Conservation (phyloP, 2,329 filamentous ascomycete genomes). For the Diaporthe amygdali region DNA sequence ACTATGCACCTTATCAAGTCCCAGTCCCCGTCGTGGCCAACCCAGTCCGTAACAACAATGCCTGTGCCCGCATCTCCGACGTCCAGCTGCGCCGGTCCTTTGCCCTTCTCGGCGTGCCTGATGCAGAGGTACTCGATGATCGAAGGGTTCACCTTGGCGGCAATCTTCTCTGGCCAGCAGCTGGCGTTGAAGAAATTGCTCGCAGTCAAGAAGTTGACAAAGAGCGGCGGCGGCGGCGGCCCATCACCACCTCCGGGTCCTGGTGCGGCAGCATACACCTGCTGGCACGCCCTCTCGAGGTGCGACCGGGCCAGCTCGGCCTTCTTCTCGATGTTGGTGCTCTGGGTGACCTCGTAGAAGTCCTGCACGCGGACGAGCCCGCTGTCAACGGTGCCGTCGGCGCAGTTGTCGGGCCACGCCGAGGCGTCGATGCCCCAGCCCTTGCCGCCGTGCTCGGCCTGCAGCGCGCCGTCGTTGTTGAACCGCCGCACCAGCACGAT, state of each 20-base stretch:
- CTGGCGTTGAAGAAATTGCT: conserved; percentile 93
- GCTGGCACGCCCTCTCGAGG: conserved; percentile 72
- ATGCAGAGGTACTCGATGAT: conserved; percentile 67
- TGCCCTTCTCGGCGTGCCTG: conserved; percentile 57
- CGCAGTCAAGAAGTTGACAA: conserved; percentile 87
- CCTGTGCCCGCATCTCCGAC: conserved; percentile 80
- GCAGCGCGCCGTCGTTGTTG: conserved; percentile 61
- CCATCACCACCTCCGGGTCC: conserved; percentile 1
- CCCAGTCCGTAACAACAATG: conserved; percentile 92
- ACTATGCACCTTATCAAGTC: conserved; percentile 86
- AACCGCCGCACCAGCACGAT: conserved; percentile 88
- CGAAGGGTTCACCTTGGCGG: conserved; percentile 83
- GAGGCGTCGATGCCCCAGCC: conserved; percentile 67
- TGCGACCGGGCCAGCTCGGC: conserved; percentile 76
- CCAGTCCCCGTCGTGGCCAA: conserved; percentile 87
- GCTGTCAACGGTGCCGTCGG: conserved; percentile 71
- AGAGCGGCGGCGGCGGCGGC: conserved; percentile 64
- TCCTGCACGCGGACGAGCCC: conserved; percentile 88
- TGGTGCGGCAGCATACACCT: conserved; percentile 47
- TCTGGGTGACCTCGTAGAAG: conserved; percentile 86
- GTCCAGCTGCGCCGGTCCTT: conserved; percentile 53
- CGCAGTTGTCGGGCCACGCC: conserved; percentile 87
- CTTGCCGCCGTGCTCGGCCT: conserved; percentile 52
- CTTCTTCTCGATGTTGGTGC: conserved; percentile 79
- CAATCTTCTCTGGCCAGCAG: conserved; percentile 94